Percentiles rank a stretch among this genome's conserved stretches.
Evolutionary conservation across 768 basidiomycete genomes (phyloP).

Genomic region (Termitomyces titanicus): DNA sequence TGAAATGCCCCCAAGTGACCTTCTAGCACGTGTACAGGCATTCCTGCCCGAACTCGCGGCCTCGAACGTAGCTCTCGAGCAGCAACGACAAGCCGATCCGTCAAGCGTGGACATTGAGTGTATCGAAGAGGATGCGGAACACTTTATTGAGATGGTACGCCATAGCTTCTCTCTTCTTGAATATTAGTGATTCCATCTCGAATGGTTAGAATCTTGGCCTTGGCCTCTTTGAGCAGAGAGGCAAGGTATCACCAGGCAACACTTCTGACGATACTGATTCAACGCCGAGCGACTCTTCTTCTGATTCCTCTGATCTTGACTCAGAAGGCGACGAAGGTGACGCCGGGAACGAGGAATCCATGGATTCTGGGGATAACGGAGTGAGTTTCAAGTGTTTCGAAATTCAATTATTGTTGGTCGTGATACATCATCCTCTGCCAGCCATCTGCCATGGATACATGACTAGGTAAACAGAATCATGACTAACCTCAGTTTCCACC

Average conservation of each 20-base stretch:
- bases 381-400: not conserved
- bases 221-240: slow-evolving; percentile 51
- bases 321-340: not conserved
- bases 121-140: slow-evolving; percentile 40
- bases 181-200: not conserved
- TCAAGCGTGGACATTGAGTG: slow-evolving; percentile 69
- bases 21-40: slow-evolving; percentile 60
- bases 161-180: not conserved
- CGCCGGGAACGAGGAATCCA: not conserved
- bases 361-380: not conserved
- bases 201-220: slow-evolving; percentile 57
- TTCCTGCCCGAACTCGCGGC: slow-evolving; percentile 68
- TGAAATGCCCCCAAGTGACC: slow-evolving; percentile 39
- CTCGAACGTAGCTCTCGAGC: slow-evolving; percentile 53
- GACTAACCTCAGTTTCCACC: no score
- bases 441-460: not conserved
- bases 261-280: slow-evolving; percentile 21
- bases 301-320: slow-evolving; percentile 29
- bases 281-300: slow-evolving; percentile 11
- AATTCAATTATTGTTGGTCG: no score
- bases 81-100: slow-evolving; percentile 40
- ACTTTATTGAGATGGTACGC: slow-evolving; percentile 66
- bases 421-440: not conserved
- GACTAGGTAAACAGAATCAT: no score
- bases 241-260: slow-evolving; percentile 3